Evolutionary conservation across 805 yeast genomes (phyloP), one percentile per base, ranked within the genome.

Genomic region (Spathaspora girioi): DNA sequence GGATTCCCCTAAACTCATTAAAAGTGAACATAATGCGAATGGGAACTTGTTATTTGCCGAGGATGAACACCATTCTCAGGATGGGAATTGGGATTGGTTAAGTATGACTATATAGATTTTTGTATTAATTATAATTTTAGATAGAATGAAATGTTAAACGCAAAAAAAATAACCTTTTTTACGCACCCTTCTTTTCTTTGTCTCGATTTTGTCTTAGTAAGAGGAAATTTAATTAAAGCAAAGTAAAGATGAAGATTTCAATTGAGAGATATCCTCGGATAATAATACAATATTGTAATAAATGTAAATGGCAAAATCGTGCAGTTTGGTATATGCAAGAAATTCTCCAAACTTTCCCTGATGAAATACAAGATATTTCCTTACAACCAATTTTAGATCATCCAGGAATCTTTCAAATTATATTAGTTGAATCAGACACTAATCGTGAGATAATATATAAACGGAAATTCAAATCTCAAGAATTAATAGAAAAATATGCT

Each of bases 281-380:
- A 1, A 70, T 81, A 4, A 89, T 90, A 42, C 77, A 80, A 57
- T 90, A 85, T 68, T 90, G 97, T 63, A 86, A 87, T 38, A 81
- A 79, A 62, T 90, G 97, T 73, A 86, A 87, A 60, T 90, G 97
- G 97, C 87, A 87, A 59, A 78, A 89, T 45, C 71, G 97, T 11
- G 96, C 97, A 1, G 78, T 89, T 0, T 91, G 97, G 97, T 89
- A 89, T 58, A 71, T 83, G 31, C 96, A 88, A 63, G 97, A 90
- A 66, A 70, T 91, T 1, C 68, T 90, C n/a, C 89, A 87, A 60
- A 91, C 97, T 0, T 91, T 89, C 65, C 84, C 83, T 79, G 63
- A 66, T 14, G 63, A 63, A 14, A 59, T 96, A 83, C 10, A 80
- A 82, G 70, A 66, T 29, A 56, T 67, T 8, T 53, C 67, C 6